These are phyloP conservation scores for Haplosporangium gracile DNA, from an alignment of 192 early-diverging fungal genomes.

Conservation along the genomic window DNA sequence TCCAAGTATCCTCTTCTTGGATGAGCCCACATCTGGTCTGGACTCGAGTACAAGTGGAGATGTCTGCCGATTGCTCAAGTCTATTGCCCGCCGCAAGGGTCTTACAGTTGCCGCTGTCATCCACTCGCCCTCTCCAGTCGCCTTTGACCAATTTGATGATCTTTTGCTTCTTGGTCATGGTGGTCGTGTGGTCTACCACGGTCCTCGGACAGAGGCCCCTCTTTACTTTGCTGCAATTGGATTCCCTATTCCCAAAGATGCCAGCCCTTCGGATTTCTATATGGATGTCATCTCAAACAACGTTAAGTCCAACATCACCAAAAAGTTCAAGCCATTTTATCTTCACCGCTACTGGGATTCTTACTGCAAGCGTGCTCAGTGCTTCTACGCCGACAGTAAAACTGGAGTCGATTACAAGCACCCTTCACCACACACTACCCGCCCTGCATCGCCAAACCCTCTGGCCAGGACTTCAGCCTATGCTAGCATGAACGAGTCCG, in stretches of 20 bases:
- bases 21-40: conserved; percentile 81
- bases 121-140: conserved; percentile 74
- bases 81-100: conserved; percentile 69
- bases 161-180: conserved; percentile 79
- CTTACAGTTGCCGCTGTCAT: conserved; percentile 81
- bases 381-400: conserved; percentile 23
- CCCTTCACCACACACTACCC: conserved; percentile 52
- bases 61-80: conserved; percentile 70
- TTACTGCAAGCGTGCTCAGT: conserved; percentile 48
- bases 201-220: conserved; percentile 63
- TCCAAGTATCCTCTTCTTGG: conserved; percentile 74
- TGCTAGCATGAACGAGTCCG: conserved; percentile 28
- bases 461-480: conserved; percentile 20
- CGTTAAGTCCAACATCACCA: conserved; percentile 53
- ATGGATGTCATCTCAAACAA: conserved; percentile 77
- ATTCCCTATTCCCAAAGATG: conserved; percentile 48
- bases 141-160: conserved; percentile 80
- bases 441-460: conserved; percentile 8
- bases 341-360: conserved; percentile 65
- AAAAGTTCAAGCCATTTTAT: conserved; percentile 56
- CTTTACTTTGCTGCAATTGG: conserved; percentile 69
- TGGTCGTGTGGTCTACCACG: conserved; percentile 73
- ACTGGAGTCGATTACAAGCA: conserved; percentile 33
- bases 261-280: conserved; percentile 70
- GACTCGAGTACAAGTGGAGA: conserved; percentile 76